Evolutionary conservation across 164 flowering plant genomes (phyloP).

Genomic region (Piper longum): DNA sequence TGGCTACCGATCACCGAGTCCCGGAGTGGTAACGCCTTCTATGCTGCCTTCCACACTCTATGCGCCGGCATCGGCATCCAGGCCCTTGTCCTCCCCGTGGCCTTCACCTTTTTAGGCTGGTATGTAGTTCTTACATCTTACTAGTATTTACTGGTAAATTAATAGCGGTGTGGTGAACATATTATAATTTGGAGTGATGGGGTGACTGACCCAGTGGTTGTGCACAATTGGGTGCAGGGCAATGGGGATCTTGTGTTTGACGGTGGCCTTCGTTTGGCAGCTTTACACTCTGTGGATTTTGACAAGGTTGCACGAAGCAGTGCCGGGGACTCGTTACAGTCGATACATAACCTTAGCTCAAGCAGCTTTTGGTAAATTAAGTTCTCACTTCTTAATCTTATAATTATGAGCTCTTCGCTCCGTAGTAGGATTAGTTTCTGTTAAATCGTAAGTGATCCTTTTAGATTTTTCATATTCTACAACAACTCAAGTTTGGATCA

Average conservation of each 20-base stretch:
- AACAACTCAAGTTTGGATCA: too few species aligned
- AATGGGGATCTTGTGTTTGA: slow-evolving; percentile 85
- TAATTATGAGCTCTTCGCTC: too few species aligned
- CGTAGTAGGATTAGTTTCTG: too few species aligned
- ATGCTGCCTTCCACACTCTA: slow-evolving; percentile 94
- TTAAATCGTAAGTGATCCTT: too few species aligned
- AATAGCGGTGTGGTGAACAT: slow-evolving; percentile 10
- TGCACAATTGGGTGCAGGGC: slow-evolving; percentile 45
- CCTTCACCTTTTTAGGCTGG: slow-evolving; percentile 95
- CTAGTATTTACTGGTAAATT: background rate
- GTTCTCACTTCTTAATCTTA: too few species aligned
- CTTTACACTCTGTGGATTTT: slow-evolving; percentile 91
- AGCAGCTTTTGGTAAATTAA: slow-evolving; percentile 84
- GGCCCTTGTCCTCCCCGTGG: slow-evolving; percentile 82
- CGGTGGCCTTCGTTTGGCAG: slow-evolving; percentile 88
- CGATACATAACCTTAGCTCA: slow-evolving; percentile 96
- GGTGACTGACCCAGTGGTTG: slow-evolving; percentile 33
- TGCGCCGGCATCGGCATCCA: slow-evolving; percentile 96
- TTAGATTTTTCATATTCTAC: too few species aligned
- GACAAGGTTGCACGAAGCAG: slow-evolving; percentile 94
- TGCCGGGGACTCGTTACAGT: slow-evolving; percentile 94
- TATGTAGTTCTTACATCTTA: slow-evolving; percentile 13
- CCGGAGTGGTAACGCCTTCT: slow-evolving; percentile 90
- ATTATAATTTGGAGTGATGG: slow-evolving; percentile 17
- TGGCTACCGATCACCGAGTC: slow-evolving; percentile 99